Conservation (phyloP, 169 alveolate species). For the Plasmodium coatneyi region DNA sequence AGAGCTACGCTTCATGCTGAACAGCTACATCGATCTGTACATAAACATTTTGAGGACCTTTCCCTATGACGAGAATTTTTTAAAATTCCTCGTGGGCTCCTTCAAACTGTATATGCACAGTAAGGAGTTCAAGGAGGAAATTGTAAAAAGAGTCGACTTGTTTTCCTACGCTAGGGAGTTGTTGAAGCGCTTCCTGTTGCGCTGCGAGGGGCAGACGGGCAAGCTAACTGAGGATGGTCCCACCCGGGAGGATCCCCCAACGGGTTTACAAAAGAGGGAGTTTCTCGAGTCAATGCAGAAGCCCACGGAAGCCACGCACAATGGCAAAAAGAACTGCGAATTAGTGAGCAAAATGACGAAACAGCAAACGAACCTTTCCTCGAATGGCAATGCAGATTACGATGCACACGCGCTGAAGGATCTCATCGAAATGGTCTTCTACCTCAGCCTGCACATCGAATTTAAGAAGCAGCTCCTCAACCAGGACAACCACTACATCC, state of each 20-base stretch:
- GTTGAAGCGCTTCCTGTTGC: slow-evolving; percentile 38
- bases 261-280: not conserved
- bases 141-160: slow-evolving; percentile 13
- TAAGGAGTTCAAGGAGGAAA: slow-evolving; percentile 28
- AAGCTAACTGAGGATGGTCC: not conserved
- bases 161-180: slow-evolving; percentile 56
- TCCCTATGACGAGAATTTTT: slow-evolving; percentile 52
- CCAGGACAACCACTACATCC: slow-evolving; percentile 45
- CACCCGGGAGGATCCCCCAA: not conserved
- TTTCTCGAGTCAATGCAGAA: not conserved
- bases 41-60: slow-evolving; percentile 17
- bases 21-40: slow-evolving; percentile 36
- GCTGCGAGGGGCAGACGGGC: not conserved
- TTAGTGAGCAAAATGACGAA: not conserved
- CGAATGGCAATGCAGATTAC: not conserved
- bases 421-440: slow-evolving; percentile 62
- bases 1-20: slow-evolving; percentile 61
- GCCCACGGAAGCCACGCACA: not conserved
- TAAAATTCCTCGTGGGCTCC: slow-evolving; percentile 30
- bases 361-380: not conserved
- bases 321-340: not conserved
- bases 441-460: slow-evolving; percentile 64
- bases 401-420: slow-evolving; percentile 23
- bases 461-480: slow-evolving; percentile 58
- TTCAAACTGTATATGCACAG: slow-evolving; percentile 68